These are phyloP conservation scores for Pythium coloratum DNA, from an alignment of 352 stramenopile species.

Conservation along the genomic window DNA sequence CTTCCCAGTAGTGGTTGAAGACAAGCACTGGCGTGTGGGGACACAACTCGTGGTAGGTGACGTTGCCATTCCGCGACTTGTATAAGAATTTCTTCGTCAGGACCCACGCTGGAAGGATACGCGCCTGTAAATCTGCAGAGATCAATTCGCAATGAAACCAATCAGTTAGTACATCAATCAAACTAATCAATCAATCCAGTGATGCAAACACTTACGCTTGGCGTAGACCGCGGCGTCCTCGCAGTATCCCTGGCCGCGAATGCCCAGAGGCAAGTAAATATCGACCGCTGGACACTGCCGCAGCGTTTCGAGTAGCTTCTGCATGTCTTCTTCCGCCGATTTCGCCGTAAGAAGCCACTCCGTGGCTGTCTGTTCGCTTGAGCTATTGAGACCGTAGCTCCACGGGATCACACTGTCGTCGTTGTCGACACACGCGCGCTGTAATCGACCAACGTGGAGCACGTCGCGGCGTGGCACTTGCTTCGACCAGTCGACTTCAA, in stretches of 20 bases:
- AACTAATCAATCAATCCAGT: not conserved
- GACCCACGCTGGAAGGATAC: slow-evolving; percentile 33
- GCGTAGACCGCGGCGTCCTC: slow-evolving; percentile 60
- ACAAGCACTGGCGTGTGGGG: slow-evolving; percentile 29
- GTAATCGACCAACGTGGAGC: slow-evolving; percentile 49
- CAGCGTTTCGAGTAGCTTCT: slow-evolving; percentile 40
- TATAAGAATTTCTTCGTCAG: slow-evolving; percentile 25
- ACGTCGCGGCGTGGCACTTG: slow-evolving; percentile 22
- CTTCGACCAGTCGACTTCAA: slow-evolving; percentile 12
- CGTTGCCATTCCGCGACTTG: not conserved
- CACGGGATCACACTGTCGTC: slow-evolving; percentile 51
- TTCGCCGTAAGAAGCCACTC: slow-evolving; percentile 31
- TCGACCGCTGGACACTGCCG: slow-evolving; percentile 57
- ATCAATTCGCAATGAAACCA: not conserved
- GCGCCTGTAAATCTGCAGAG: slow-evolving; percentile 14
- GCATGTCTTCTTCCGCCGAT: slow-evolving; percentile 23
- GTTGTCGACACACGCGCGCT: slow-evolving; percentile 39
- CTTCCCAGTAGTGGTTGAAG: slow-evolving; percentile 40
- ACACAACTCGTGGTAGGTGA: slow-evolving; percentile 39
- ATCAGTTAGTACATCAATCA: not conserved
- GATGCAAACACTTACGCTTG: slow-evolving; percentile 42
- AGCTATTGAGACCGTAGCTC: slow-evolving; percentile 27
- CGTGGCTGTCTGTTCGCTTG: slow-evolving; percentile 1
- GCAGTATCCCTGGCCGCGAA: slow-evolving; percentile 59
- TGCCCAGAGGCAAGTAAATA: slow-evolving; percentile 43